Conservation (phyloP, 2,329 filamentous ascomycete genomes). For the Microcera coccophila region DNA sequence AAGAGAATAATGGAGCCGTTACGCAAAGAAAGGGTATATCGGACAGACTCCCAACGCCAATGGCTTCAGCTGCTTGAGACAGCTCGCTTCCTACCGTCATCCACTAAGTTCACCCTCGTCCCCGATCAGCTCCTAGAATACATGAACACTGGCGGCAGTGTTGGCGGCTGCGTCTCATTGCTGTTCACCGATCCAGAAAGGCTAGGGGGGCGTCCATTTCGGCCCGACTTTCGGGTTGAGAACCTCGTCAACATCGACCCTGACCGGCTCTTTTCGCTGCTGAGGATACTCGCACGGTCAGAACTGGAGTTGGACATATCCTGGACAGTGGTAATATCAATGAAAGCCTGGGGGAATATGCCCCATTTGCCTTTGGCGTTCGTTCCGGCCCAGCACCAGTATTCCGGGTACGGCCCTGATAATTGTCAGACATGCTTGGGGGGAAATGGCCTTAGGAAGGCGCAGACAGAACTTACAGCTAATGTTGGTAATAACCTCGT, state of each 20-base stretch:
- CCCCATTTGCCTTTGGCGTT: constrained; percentile 52
- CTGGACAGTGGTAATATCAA: constrained; percentile 44
- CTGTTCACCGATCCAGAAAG: constrained; percentile 33
- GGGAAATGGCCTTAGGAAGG: not conserved
- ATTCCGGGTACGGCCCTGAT: constrained; percentile 42
- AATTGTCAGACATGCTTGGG: constrained; percentile 9
- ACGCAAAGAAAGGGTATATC: constrained; percentile 13
- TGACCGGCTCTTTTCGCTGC: constrained; percentile 34
- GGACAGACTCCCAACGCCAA: constrained; percentile 13
- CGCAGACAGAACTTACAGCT: constrained; percentile 40
- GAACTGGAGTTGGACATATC: constrained; percentile 29
- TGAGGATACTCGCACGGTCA: constrained; percentile 30
- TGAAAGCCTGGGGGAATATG: constrained; percentile 49
- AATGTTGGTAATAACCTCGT: constrained; percentile 64
- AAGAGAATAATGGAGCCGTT: constrained; percentile 4
- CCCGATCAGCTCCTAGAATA: constrained; percentile 2
- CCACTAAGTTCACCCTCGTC: constrained; percentile 5
- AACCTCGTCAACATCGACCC: constrained; percentile 35
- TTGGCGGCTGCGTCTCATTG: constrained; percentile 23
- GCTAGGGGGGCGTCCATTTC: constrained; percentile 30
- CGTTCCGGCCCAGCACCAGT: constrained; percentile 56
- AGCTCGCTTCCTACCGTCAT: constrained; percentile 2
- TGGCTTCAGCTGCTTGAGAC: constrained; percentile 2
- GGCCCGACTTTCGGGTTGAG: constrained; percentile 29
- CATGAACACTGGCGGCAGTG: constrained; percentile 11